A percentile compares a stretch with the other conserved stretches of the same genome.
Evolutionary conservation across 1,139 yeast species (phyloP).

Genomic region (Candida freyschussii): DNA sequence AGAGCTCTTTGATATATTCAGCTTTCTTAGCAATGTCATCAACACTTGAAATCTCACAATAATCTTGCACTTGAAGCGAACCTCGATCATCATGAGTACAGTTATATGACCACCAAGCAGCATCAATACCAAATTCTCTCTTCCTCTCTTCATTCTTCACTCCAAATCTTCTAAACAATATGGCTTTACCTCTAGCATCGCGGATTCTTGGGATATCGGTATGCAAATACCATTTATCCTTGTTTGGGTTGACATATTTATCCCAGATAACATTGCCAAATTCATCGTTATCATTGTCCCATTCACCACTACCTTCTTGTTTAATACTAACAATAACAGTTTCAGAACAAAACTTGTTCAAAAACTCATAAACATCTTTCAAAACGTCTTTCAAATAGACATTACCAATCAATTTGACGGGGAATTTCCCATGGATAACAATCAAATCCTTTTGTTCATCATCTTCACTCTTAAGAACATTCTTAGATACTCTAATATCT

Average conservation of each 20-base stretch:
- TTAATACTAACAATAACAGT: conserved; percentile 64
- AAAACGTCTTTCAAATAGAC: conserved; percentile 43
- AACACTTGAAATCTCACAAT: conserved; percentile 54
- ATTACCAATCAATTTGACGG: conserved; percentile 62
- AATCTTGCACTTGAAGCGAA: conserved; percentile 64
- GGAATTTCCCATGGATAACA: conserved; percentile 74
- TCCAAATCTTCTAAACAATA: conserved; percentile 70
- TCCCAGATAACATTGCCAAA: conserved; percentile 64
- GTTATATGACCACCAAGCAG: conserved; percentile 64
- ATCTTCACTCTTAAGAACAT: conserved; percentile 36
- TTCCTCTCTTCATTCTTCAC: conserved; percentile 43
- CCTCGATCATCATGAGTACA: conserved; percentile 65
- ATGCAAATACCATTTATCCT: conserved; percentile 59
- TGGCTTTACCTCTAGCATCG: conserved; percentile 61
- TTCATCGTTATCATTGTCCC: conserved; percentile 61
- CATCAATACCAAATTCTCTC: conserved; percentile 57
- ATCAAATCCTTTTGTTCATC: conserved; percentile 51
- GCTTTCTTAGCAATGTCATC: conserved; percentile 57
- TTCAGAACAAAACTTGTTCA: conserved; percentile 50
- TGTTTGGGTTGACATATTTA: conserved; percentile 44
- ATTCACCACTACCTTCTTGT: conserved; percentile 65
- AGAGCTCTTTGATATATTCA: conserved; percentile 51
- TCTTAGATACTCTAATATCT: conserved; percentile 62
- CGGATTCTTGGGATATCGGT: conserved; percentile 53
- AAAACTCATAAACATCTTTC: conserved; percentile 55